Conservation (phyloP, 805 yeast genomes). For the Sugiyamaella lignohabitans region DNA sequence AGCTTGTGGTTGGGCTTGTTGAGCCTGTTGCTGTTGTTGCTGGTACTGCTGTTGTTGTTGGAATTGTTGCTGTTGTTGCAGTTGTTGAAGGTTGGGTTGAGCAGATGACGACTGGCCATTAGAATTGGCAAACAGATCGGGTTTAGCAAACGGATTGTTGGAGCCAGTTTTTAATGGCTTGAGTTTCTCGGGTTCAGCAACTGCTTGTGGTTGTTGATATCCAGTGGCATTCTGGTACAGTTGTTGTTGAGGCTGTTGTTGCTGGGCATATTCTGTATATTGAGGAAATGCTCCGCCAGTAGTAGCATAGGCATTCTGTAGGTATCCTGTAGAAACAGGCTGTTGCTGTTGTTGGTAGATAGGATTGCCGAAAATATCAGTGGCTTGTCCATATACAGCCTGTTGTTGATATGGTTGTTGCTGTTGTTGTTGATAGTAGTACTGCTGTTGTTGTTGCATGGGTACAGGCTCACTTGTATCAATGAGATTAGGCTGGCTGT, state of each 20-base stretch:
- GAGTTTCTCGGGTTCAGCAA: conserved; percentile 33
- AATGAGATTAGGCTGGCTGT: conserved; percentile 22
- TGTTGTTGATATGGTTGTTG: conserved; percentile 27
- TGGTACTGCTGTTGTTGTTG: conserved; percentile 12
- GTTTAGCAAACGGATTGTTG: conserved; percentile 68
- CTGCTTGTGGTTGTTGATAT: conserved; percentile 34
- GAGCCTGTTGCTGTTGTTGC: conserved; percentile 28
- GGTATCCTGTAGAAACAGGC: conserved; percentile 49
- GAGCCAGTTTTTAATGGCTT: conserved; percentile 63
- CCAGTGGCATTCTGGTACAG: conserved; percentile 28
- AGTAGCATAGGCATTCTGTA: conserved; percentile 40
- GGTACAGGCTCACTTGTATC: conserved; percentile 29
- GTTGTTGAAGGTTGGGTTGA: conserved; percentile 18
- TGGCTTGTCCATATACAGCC: conserved; percentile 35
- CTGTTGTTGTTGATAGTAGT: conserved; percentile 36
- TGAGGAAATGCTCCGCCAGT: conserved; percentile 20
- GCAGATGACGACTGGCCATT: conserved; percentile 10
- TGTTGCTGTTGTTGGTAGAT: conserved; percentile 32
- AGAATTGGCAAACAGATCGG: conserved; percentile 6
- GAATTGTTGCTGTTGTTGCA: conserved; percentile 6
- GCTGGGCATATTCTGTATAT: conserved; percentile 34
- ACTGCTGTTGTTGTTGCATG: conserved; percentile 33
- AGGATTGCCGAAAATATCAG: conserved; percentile 65
- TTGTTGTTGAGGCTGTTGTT: conserved; percentile 35
- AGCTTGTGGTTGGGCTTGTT: conserved; percentile 23